These are phyloP conservation scores for Macrolepiota dolichaula DNA, from an alignment of 768 basidiomycete species.

Conservation along the genomic window DNA sequence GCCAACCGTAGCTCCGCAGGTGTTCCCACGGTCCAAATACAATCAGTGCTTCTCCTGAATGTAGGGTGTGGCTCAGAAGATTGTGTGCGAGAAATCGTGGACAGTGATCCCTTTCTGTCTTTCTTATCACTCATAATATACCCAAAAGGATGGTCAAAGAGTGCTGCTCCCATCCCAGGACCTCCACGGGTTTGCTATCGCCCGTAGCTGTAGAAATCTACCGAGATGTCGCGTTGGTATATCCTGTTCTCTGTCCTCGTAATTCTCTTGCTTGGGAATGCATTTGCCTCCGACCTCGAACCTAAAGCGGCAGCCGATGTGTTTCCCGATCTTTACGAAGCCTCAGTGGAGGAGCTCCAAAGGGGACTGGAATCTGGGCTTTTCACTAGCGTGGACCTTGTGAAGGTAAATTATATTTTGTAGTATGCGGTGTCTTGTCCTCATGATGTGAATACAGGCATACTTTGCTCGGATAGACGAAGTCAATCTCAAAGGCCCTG, in stretches of 20 bases:
- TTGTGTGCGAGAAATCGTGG: not conserved
- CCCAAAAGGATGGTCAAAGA: not conserved
- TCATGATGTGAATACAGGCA: slow-evolving; percentile 33
- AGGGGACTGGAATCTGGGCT: slow-evolving; percentile 43
- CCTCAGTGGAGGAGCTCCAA: slow-evolving; percentile 52
- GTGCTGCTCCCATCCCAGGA: not conserved
- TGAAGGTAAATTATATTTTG: slow-evolving; percentile 38
- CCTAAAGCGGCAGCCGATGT: not conserved
- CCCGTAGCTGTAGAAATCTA: not conserved
- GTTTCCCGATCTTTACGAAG: slow-evolving; percentile 60
- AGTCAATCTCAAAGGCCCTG: slow-evolving; percentile 60
- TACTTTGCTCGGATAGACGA: slow-evolving; percentile 67
- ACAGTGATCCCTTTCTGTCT: not conserved
- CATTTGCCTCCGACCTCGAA: not conserved
- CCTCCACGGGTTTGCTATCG: not conserved
- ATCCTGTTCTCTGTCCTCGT: not conserved
- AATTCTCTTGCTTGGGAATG: not conserved
- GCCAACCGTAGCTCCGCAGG: no score
- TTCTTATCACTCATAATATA: not conserved
- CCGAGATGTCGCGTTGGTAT: not conserved
- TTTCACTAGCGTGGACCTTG: slow-evolving; percentile 60
- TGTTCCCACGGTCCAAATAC: no score
- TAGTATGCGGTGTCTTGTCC: not conserved
- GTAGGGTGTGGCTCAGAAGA: not conserved
- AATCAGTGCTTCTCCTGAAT: not conserved